phyloP scores from a whole-genome alignment of 352 stramenopile species.

The Globisporangium camurandrum region DNA sequence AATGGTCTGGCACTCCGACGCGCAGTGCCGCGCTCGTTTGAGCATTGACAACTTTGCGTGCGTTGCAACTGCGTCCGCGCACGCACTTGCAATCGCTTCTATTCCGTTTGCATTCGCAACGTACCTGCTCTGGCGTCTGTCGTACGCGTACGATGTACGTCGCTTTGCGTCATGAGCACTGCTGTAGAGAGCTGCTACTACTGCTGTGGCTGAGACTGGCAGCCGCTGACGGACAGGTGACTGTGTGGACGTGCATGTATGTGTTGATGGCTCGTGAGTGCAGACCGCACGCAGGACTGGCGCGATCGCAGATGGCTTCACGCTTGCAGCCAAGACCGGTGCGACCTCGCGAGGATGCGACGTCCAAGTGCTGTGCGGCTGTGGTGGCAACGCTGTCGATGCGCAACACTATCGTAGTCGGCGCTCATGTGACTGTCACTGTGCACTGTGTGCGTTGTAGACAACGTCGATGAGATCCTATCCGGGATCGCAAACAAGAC shows the following conservation, averaged over 20 bases:
- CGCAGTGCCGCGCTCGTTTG: constrained; percentile 29
- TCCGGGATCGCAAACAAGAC: constrained; percentile 60
- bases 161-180: no score
- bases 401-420: background rate
- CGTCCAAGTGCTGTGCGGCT: background rate
- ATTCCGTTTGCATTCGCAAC: constrained; percentile 33
- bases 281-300: constrained; percentile 33
- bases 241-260: no score
- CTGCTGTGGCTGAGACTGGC: background rate
- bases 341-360: background rate
- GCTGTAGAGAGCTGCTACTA: no score
- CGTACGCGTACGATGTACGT: constrained; percentile 54
- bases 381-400: background rate
- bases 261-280: background rate
- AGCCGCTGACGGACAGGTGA: background rate
- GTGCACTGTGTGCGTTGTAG: constrained; percentile 10
- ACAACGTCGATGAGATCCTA: constrained; percentile 73
- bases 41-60: constrained; percentile 50
- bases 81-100: constrained; percentile 31
- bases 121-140: constrained; percentile 52
- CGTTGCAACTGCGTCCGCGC: constrained; percentile 30
- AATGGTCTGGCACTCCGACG: constrained; percentile 45
- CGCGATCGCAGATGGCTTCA: constrained; percentile 58
- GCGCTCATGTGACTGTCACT: background rate
- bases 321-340: constrained; percentile 65